These are phyloP conservation scores for Exsudoporus frostii DNA, from an alignment of 768 basidiomycete species.

Conservation along the genomic window DNA sequence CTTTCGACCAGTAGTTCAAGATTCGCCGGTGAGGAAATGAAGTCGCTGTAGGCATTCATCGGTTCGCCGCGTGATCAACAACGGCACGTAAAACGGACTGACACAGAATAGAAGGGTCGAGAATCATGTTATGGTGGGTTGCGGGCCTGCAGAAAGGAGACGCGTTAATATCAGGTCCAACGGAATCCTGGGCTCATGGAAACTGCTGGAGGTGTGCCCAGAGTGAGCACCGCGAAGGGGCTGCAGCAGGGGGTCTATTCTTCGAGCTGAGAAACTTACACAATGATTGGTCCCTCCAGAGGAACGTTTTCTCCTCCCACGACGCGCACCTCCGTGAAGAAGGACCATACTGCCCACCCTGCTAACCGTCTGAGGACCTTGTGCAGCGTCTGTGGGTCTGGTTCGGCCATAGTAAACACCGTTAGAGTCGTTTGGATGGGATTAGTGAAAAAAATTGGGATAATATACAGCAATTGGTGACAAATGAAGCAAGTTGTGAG, in stretches of 20 bases:
- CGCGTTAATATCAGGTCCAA: slow-evolving; percentile 10
- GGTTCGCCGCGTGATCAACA: slow-evolving; percentile 15
- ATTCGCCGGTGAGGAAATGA: slow-evolving; percentile 79
- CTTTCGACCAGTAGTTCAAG: slow-evolving; percentile 94
- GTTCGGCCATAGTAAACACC: slow-evolving; percentile 23
- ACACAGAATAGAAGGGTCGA: slow-evolving; percentile 84
- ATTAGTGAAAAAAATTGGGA: slow-evolving; percentile 4
- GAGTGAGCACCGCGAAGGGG: slow-evolving; percentile 1
- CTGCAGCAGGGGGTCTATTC: not conserved
- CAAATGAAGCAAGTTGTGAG: not conserved
- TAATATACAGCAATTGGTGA: slow-evolving; percentile 11
- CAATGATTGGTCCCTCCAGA: slow-evolving; percentile 82
- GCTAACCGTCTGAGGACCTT: slow-evolving; percentile 69
- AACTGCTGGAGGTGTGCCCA: not conserved
- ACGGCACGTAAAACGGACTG: slow-evolving; percentile 31
- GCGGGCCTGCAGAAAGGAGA: slow-evolving; percentile 51
- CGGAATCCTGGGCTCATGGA: not conserved
- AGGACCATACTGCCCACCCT: slow-evolving; percentile 71
- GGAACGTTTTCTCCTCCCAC: slow-evolving; percentile 90
- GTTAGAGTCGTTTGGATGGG: slow-evolving; percentile 1
- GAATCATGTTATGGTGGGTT: slow-evolving; percentile 95
- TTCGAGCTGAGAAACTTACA: slow-evolving; percentile 51
- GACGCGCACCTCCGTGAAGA: slow-evolving; percentile 86
- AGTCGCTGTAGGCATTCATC: slow-evolving; percentile 49
- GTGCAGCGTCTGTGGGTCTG: slow-evolving; percentile 52